Base-by-base conservation (phyloP, 768 basidiomycete species). In the Pleurotus tuoliensis region DNA sequence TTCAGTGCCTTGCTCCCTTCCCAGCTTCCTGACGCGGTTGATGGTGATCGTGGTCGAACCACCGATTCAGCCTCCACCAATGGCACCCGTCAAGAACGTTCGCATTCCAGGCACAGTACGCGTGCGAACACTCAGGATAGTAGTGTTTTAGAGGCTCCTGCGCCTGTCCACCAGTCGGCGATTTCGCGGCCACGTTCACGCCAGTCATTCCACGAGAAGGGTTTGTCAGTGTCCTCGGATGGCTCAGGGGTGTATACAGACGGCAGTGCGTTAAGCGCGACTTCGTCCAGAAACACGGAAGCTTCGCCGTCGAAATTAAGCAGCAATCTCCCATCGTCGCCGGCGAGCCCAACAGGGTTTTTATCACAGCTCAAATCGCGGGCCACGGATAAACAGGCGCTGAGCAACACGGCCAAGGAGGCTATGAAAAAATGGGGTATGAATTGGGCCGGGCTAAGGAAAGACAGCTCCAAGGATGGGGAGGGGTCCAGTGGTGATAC, bases 351-450 rank as follows among this genome's bases (percentile, higher is more conserved):
- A 20, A 70, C 80, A 61, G 80, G 86, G 15, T 89, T 97, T 73
- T 80, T 96, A 47, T 83, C 89, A 15, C 86, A 88, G 20, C 78
- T 92, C 52, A 90, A 88, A 66, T 83, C 90, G 5, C 87, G 87
- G 43, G 83, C 86, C 0, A 75, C 74, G 2, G 94, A 95, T 69
- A 95, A 93, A 66, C 89, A 94, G 68, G 90, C 90, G 5, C 73
- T 95, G 44, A 87, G 85, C 60, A 87, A 90, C 62, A 84, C 89
- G 0, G 91, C 94, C 11, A 90, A 88, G 67, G 95, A 97, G 65
- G 81, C 90, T 7, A 87, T 97, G 79, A 85, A 88, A 58, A 96
- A 96, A 67, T 96, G 93, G 93, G 87, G 93, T 20, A 86, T 85
- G 24, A 92, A 84, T 57, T 94, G 92, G 88, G 75, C 82, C 46